These are phyloP conservation scores for Diutina sp. DNA, from an alignment of 1,139 yeast genomes.

Conservation along the genomic window DNA sequence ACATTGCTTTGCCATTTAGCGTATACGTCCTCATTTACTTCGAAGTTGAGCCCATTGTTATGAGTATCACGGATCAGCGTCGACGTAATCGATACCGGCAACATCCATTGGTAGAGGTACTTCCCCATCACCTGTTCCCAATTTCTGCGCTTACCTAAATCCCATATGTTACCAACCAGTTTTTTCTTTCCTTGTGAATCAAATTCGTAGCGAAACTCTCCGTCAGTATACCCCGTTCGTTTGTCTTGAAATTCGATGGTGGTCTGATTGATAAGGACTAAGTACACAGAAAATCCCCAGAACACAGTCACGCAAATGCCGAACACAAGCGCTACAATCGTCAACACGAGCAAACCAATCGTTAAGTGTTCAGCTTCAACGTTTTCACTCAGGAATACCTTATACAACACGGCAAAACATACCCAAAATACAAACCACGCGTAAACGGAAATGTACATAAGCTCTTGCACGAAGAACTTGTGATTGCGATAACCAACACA, in stretches of 20 bases:
- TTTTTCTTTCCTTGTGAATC: conserved; percentile 15
- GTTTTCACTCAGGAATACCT: conserved; percentile 34
- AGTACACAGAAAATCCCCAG: conserved; percentile 44
- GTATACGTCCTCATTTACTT: conserved; percentile 30
- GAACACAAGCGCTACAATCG: conserved; percentile 50
- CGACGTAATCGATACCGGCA: conserved; percentile 39
- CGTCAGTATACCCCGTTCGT: conserved; percentile 25
- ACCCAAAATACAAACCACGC: conserved; percentile 27
- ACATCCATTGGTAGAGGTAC: conserved; percentile 49
- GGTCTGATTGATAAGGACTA: conserved; percentile 52
- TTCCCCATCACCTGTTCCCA: conserved; percentile 68
- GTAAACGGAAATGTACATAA: conserved; percentile 41
- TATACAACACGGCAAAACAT: conserved; percentile 29
- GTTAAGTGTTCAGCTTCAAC: conserved; percentile 30
- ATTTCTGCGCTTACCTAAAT: conserved; percentile 52
- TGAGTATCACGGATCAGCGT: conserved; percentile 13
- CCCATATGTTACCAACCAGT: conserved; percentile 54
- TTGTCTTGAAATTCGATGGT: conserved; percentile 73
- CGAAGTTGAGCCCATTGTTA: conserved; percentile 40
- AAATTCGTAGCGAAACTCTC: conserved; percentile 19
- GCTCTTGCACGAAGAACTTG: conserved; percentile 66
- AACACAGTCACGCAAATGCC: conserved; percentile 51
- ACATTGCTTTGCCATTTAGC: conserved; percentile 28
- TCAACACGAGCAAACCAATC: conserved; percentile 46
- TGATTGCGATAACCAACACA: conserved; percentile 82